Evolutionary conservation across 176 grass and related monocot species (phyloP).

Genomic region (Cymbopogon citratus): DNA sequence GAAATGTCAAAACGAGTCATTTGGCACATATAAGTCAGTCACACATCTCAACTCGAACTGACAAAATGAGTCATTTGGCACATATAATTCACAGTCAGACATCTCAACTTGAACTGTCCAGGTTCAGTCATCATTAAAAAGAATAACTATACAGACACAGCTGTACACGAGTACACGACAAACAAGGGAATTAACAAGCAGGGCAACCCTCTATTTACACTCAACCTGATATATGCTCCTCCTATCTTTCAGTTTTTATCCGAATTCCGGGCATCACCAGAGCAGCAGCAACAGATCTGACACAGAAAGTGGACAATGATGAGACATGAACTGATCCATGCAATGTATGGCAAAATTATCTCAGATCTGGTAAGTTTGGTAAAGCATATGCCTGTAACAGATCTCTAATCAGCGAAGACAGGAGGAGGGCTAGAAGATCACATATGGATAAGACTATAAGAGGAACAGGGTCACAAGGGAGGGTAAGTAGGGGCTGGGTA

Average conservation of each 20-base stretch:
- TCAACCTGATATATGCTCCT: neutral
- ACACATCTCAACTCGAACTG: neutral
- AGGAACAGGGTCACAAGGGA: neutral
- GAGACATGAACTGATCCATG: neutral
- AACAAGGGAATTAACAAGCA: neutral
- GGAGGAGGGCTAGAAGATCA: neutral
- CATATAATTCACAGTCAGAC: neutral
- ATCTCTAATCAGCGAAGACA: neutral
- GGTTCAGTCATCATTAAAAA: neutral
- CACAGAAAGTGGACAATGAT: neutral
- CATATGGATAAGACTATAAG: neutral
- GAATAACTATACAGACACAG: neutral
- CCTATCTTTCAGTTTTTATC: neutral
- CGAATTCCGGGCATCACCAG: neutral
- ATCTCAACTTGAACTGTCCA: neutral
- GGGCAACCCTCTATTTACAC: neutral
- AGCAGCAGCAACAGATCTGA: conserved; percentile 3
- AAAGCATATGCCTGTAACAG: conserved; percentile 9
- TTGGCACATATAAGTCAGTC: neutral
- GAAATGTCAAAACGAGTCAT: neutral
- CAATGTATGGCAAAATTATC: neutral
- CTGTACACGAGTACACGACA: neutral
- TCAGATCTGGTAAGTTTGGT: conserved; percentile 8
- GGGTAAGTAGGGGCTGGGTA: neutral
- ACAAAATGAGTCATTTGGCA: neutral